Evolutionary conservation across 495 filamentous ascomycete species (phyloP).

Genomic region (Glarea lozoyensis): DNA sequence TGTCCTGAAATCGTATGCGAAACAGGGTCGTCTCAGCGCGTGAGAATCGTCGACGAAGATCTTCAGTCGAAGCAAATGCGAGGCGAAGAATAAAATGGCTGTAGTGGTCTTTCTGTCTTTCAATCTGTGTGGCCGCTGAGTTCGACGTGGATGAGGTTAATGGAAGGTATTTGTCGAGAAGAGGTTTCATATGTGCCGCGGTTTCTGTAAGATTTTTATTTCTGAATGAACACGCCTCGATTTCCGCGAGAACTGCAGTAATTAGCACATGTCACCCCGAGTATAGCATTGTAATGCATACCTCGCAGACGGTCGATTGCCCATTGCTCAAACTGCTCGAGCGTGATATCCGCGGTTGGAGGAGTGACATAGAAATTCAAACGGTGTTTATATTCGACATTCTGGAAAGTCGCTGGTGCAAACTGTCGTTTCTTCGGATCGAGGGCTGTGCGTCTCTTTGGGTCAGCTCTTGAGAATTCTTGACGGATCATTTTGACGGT

Average conservation of each 20-base stretch:
- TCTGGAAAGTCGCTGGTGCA: constrained; percentile 58
- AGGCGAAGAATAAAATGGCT: constrained; percentile 94
- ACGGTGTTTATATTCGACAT: constrained; percentile 70
- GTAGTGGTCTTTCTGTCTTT: constrained; percentile 96
- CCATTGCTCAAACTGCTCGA: constrained; percentile 99
- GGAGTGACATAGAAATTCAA: constrained; percentile 88
- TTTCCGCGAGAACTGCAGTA: constrained; percentile 73
- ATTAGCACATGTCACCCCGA: constrained; percentile 9
- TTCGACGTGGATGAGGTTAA: constrained; percentile 43
- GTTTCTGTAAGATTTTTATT: constrained; percentile 78
- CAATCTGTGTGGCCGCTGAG: constrained; percentile 39
- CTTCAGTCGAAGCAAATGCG: constrained; percentile 86
- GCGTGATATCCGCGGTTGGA: constrained; percentile 87
- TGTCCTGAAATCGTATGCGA: constrained; percentile 61
- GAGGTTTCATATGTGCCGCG: constrained; percentile 61
- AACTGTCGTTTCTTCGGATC: constrained; percentile 85
- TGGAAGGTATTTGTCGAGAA: constrained; percentile 80
- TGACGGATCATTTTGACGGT: constrained; percentile 58
- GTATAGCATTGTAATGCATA: constrained; percentile 25
- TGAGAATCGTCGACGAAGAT: constrained; percentile 79
- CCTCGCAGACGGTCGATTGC: constrained; percentile 86
- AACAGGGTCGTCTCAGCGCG: constrained; percentile 87
- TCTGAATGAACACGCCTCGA: constrained; percentile 93
- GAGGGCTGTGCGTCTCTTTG: constrained; percentile 65
- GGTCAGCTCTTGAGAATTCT: constrained; percentile 64